Evolutionary conservation across 257 asterid genomes (phyloP).

Genomic region (Solanum chilense): DNA sequence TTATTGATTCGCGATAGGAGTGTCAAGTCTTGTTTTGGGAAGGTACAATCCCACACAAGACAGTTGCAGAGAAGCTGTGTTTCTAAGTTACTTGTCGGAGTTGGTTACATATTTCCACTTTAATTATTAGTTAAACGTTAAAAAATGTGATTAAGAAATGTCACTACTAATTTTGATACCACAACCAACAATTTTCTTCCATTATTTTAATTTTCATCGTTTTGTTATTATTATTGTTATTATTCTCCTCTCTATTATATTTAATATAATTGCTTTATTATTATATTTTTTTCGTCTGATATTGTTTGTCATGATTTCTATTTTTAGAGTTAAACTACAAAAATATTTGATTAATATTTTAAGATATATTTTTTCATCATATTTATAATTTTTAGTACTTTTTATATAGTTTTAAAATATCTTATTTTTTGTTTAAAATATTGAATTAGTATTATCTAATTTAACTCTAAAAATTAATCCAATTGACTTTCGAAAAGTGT

Average conservation of each 20-base stretch:
- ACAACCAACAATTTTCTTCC: neutral
- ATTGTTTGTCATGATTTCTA: no score
- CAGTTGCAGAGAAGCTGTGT: neutral
- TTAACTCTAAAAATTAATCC: no score
- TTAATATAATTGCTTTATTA: neutral
- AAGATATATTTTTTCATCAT: no score
- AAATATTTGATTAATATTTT: no score
- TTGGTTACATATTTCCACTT: neutral
- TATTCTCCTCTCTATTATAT: neutral
- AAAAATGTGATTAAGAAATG: neutral
- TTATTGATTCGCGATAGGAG: no score
- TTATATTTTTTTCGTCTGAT: no score
- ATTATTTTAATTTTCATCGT: neutral
- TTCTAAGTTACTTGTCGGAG: neutral
- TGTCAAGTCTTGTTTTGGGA: slow-evolving; percentile 1
- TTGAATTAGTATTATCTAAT: rapidly evolving
- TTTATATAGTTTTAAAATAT: no score
- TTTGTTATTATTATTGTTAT: neutral
- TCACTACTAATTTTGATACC: neutral
- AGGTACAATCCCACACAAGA: slow-evolving; percentile 6
- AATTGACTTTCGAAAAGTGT: no score
- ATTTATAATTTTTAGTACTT: no score
- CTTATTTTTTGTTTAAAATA: no score
- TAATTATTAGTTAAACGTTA: neutral
- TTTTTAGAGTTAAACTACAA: no score